phyloP scores from a whole-genome alignment of 1,284 basidiomycete genomes.

The Cutaneotrichosporon curvatum region DNA sequence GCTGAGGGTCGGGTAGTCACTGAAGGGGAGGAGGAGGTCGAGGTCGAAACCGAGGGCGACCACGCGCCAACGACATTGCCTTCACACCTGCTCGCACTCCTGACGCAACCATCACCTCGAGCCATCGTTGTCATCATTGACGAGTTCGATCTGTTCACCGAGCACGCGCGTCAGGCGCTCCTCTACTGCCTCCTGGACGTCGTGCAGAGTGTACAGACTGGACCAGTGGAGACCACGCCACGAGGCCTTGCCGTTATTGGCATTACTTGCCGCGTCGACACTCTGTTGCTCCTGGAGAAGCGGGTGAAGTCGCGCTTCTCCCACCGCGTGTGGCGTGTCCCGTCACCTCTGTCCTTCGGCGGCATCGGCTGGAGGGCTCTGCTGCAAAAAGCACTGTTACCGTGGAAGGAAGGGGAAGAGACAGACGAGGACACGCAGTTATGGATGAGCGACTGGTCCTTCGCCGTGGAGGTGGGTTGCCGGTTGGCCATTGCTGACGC shows the following conservation, averaged over 20 bases:
- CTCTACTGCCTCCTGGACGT: conserved; percentile 70
- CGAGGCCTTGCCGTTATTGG: conserved; percentile 74
- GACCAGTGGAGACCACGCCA: conserved; percentile 38
- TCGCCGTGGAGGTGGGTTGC: conserved; percentile 52
- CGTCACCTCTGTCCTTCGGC: conserved; percentile 53
- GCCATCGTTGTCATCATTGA: conserved; percentile 78
- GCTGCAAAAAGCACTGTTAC: conserved; percentile 48
- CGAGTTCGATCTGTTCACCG: conserved; percentile 82
- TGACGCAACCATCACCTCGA: conserved; percentile 68
- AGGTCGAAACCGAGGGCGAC: conserved; percentile 34
- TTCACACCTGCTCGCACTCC: conserved; percentile 69
- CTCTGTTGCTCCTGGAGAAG: conserved; percentile 84
- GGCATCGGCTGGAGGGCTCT: conserved; percentile 51
- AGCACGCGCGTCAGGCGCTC: conserved; percentile 77
- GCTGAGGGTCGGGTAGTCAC: conserved; percentile 43
- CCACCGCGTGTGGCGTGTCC: conserved; percentile 72
- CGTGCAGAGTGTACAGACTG: conserved; percentile 48
- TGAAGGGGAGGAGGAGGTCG: conserved; percentile 44
- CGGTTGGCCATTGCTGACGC: neutral
- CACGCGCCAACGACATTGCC: conserved; percentile 53
- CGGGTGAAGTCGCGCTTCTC: conserved; percentile 93
- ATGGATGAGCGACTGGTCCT: conserved; percentile 53
- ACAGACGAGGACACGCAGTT: conserved; percentile 47
- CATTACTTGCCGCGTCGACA: conserved; percentile 72
- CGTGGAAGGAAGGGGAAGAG: conserved; percentile 24